Percentiles rank a stretch among this genome's conserved stretches.
These are phyloP conservation scores for Myriosclerotinia duriaeana DNA, from an alignment of 2,329 filamentous ascomycete genomes.

Conservation along the genomic window DNA sequence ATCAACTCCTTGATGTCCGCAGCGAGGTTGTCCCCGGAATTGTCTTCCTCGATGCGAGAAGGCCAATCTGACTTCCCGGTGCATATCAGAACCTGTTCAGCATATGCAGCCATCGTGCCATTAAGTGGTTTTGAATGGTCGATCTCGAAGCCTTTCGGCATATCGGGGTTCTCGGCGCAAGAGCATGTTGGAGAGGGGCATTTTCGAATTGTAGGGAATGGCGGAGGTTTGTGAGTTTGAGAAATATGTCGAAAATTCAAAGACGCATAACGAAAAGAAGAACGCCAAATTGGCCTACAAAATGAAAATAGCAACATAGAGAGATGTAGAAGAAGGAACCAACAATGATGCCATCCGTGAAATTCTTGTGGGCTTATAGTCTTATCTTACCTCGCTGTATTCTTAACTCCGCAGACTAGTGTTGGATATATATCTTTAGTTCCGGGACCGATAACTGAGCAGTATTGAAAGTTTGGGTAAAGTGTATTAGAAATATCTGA, in stretches of 20 bases:
- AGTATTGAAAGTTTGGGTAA: no score
- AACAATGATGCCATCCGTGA: neutral
- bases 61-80: conserved; percentile 80
- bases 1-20: conserved; percentile 70
- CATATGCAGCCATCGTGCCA: conserved; percentile 74
- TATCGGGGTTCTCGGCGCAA: conserved; percentile 65
- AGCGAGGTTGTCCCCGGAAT: conserved; percentile 63
- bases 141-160: conserved; percentile 69
- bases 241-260: conserved; percentile 5
- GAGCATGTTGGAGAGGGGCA: conserved; percentile 77
- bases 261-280: neutral
- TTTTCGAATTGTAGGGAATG: conserved; percentile 36
- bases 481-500: no score
- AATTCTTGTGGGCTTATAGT: neutral
- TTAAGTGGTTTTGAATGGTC: conserved; percentile 69
- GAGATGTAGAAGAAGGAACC: neutral
- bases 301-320: conserved; percentile 7
- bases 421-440: neutral
- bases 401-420: neutral
- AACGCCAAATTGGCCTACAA: conserved; percentile 3
- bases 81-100: conserved; percentile 79
- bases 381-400: conserved; percentile 1
- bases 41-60: conserved; percentile 81
- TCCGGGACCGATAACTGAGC: no score
- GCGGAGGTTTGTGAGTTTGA: conserved; percentile 3